Evolutionary conservation across 257 asterid species (phyloP).

Genomic region (Dorcoceras hygrometricum): DNA sequence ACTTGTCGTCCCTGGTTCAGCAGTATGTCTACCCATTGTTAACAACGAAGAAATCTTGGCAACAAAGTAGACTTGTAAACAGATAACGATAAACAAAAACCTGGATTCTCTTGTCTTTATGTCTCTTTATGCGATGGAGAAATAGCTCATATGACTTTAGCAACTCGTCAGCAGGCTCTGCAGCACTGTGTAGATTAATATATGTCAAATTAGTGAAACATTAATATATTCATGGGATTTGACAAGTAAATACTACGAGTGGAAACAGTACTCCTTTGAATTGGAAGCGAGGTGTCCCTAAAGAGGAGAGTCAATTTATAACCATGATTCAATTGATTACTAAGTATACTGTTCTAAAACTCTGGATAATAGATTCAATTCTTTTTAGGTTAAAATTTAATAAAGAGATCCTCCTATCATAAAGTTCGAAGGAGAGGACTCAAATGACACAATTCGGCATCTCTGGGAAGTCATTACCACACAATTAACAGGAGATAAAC

Average conservation of each 20-base stretch:
- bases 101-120: conserved; percentile 61
- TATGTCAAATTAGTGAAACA: conserved; percentile 4
- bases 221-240: conserved; percentile 16
- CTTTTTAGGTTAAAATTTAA: conserved; percentile 1
- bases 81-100: conserved; percentile 35
- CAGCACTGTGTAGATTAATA: conserved; percentile 54
- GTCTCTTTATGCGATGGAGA: conserved; percentile 59
- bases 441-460: neutral
- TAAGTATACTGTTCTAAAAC: neutral
- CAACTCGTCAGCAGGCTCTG: conserved; percentile 86
- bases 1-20: conserved; percentile 43
- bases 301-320: neutral
- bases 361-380: neutral
- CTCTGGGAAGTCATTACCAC: neutral
- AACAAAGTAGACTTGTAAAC: conserved; percentile 10
- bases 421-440: conserved; percentile 3
- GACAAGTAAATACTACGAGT: neutral
- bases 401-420: conserved; percentile 5
- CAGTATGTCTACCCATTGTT: conserved; percentile 32
- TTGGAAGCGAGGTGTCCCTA: neutral
- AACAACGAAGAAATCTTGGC: conserved; percentile 22
- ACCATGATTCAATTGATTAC: neutral
- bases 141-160: conserved; percentile 83
- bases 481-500: conserved; percentile 10
- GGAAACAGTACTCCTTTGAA: neutral